Conservation (phyloP, 352 stramenopile genomes). For the Phytophthora vignae region DNA sequence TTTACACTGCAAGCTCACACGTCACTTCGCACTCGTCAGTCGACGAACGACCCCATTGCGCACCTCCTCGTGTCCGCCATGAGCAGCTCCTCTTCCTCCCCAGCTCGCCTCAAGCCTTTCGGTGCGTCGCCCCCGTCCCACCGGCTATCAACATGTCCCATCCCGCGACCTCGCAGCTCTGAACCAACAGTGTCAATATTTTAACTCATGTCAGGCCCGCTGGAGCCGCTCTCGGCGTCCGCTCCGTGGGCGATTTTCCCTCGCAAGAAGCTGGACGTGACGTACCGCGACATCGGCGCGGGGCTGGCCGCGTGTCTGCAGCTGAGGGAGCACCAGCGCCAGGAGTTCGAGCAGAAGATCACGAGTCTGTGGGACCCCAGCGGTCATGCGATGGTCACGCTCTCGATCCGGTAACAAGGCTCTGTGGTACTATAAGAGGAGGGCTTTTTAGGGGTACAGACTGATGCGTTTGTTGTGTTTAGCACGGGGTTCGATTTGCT, state of each 20-base stretch:
- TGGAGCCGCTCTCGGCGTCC: slow-evolving; percentile 67
- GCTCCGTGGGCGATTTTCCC: slow-evolving; percentile 81
- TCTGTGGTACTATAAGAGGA: neutral
- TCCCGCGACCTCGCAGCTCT: neutral
- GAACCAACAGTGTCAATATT: neutral
- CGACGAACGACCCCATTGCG: neutral
- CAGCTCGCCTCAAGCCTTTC: slow-evolving; percentile 35
- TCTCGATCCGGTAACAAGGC: slow-evolving; percentile 68
- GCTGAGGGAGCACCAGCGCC: slow-evolving; percentile 64
- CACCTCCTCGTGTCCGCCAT: slow-evolving; percentile 5
- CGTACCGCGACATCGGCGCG: slow-evolving; percentile 70
- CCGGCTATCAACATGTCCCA: neutral
- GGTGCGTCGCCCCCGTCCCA: slow-evolving; percentile 11
- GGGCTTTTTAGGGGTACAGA: neutral
- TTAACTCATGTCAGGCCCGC: slow-evolving; percentile 35
- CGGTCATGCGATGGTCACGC: slow-evolving; percentile 68
- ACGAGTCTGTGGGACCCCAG: slow-evolving; percentile 62
- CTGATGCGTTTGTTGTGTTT: slow-evolving; percentile 1
- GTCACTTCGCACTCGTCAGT: slow-evolving; percentile 24
- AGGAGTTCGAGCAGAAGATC: slow-evolving; percentile 59
- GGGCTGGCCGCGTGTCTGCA: slow-evolving; percentile 65
- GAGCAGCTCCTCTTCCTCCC: slow-evolving; percentile 18
- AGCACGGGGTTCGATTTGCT: slow-evolving; percentile 88
- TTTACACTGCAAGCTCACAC: neutral
- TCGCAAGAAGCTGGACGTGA: slow-evolving; percentile 86